Conservation (phyloP, 169 alveolate species). For the Cryptosporidium viatorum region DNA sequence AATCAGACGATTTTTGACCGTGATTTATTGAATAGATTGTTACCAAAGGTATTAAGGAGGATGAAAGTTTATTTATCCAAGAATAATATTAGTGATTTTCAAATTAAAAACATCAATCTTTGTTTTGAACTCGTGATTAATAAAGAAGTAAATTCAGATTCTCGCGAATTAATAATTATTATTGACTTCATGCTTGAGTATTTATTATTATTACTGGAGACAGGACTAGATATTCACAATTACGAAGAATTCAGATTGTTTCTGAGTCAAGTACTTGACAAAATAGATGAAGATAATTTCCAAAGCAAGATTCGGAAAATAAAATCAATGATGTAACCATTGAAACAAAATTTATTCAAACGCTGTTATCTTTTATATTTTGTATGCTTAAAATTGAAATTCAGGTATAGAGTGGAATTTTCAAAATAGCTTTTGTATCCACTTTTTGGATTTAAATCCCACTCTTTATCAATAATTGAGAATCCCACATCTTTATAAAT, state of each 20-base stretch:
- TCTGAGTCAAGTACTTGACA: neutral
- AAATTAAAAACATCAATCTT: neutral
- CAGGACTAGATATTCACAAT: neutral
- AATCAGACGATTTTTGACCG: constrained; percentile 25
- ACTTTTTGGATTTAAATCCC: constrained; percentile 60
- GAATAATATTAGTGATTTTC: neutral
- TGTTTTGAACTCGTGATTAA: constrained; percentile 15
- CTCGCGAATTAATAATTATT: neutral
- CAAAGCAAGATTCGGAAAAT: constrained; percentile 19
- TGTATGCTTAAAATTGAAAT: constrained; percentile 46
- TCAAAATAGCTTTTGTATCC: constrained; percentile 60
- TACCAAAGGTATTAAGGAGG: constrained; percentile 67
- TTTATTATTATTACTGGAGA: constrained; percentile 18
- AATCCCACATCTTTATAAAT: constrained; percentile 58
- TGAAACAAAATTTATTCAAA: neutral
- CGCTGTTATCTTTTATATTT: constrained; percentile 39
- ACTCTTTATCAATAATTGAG: constrained; percentile 68
- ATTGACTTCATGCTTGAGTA: constrained; percentile 45
- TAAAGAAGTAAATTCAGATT: neutral
- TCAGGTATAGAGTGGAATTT: constrained; percentile 48
- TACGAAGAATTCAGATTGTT: neutral
- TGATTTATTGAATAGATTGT: constrained; percentile 32
- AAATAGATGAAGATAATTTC: neutral
- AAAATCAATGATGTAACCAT: neutral
- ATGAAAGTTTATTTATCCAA: constrained; percentile 26